These are phyloP conservation scores for Podila epigama DNA, from an alignment of 192 early-diverging fungal genomes.

Conservation along the genomic window DNA sequence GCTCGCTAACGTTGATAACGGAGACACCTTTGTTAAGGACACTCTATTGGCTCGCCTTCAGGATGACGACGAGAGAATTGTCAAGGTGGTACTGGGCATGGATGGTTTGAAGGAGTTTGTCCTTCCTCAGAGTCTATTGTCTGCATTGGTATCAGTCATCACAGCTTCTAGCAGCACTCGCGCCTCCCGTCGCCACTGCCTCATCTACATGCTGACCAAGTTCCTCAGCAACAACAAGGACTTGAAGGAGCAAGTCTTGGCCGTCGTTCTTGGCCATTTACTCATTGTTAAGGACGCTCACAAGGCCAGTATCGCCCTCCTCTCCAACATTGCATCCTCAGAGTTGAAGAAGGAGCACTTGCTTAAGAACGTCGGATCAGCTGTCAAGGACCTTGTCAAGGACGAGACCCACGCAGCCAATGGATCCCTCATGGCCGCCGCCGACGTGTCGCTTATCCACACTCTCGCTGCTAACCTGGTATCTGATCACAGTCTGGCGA, in stretches of 20 bases:
- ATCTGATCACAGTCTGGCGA: conserved; percentile 9
- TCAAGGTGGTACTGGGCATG: conserved; percentile 51
- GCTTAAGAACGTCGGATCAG: conserved; percentile 21
- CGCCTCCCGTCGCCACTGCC: conserved; percentile 21
- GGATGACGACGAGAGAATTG: conserved; percentile 60
- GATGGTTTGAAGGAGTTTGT: conserved; percentile 23
- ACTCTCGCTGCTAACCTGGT: conserved; percentile 45
- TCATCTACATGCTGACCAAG: conserved; percentile 37
- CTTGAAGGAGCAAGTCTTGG: conserved; percentile 40
- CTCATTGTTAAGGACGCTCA: conserved; percentile 40
- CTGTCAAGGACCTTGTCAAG: conserved; percentile 27
- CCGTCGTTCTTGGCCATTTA: conserved; percentile 46
- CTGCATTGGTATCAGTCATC: conserved; percentile 29
- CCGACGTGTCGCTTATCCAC: conserved; percentile 43
- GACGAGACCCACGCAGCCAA: conserved; percentile 12
- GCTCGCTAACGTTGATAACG: conserved; percentile 19
- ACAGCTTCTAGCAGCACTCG: conserved; percentile 12
- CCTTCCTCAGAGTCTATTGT: conserved; percentile 27
- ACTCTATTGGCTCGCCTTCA: conserved; percentile 57
- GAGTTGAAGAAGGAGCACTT: conserved; percentile 30
- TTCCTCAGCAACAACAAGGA: conserved; percentile 44
- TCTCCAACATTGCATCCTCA: conserved; percentile 29
- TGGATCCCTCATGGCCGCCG: conserved; percentile 5
- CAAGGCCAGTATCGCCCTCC: conserved; percentile 36
- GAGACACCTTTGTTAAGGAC: conserved; percentile 54